phyloP scores from a whole-genome alignment of 306 rosid species.

The Cucumis melo region DNA sequence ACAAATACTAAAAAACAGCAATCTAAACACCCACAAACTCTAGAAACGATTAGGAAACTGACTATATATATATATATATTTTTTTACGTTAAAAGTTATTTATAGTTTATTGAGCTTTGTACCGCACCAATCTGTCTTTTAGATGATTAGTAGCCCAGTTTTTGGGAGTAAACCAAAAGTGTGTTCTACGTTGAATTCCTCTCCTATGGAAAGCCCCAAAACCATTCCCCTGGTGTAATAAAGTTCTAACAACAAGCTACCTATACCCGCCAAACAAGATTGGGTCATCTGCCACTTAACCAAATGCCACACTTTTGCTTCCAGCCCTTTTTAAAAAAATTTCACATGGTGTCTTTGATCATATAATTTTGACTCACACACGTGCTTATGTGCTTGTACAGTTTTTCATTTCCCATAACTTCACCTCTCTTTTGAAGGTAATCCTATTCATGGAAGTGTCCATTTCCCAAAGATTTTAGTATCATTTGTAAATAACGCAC shows the following conservation, averaged over 20 bases:
- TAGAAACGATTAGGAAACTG: background rate
- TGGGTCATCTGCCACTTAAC: background rate
- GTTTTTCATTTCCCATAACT: constrained; percentile 3
- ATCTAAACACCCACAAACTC: background rate
- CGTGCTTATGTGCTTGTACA: background rate
- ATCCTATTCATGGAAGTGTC: constrained; percentile 35
- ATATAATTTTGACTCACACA: background rate
- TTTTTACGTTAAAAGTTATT: background rate
- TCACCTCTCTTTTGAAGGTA: constrained; percentile 46
- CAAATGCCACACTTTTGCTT: background rate
- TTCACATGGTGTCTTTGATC: background rate
- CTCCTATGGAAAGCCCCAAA: background rate
- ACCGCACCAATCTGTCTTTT: background rate
- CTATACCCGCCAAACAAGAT: background rate
- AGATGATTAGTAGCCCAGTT: background rate
- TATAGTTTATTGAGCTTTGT: background rate
- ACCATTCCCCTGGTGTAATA: background rate
- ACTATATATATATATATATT: no score
- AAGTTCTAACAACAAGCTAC: background rate
- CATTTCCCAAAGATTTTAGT: constrained; percentile 41
- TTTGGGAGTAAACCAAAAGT: background rate
- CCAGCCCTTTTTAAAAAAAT: background rate
- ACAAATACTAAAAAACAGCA: background rate
- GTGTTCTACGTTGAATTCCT: background rate
- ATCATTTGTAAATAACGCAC: constrained; percentile 28